Evolutionary conservation across 805 yeast species (phyloP).

Genomic region (Saccharomyces jurei): DNA sequence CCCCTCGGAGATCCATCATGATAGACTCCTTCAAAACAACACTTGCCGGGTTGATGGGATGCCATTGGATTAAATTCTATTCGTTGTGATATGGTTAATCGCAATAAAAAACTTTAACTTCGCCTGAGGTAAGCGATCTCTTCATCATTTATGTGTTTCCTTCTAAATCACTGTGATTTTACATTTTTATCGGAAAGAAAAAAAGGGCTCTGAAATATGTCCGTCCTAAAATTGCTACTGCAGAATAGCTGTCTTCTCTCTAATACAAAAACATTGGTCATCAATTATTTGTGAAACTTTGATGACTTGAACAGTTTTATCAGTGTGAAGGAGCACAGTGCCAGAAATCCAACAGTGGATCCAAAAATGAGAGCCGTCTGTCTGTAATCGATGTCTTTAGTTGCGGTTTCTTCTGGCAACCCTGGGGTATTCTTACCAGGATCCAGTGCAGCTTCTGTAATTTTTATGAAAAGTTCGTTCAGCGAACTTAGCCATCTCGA

Average conservation of each 20-base stretch:
- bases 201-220: background rate
- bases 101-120: background rate
- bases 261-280: background rate
- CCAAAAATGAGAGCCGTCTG: slow-evolving; percentile 53
- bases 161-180: background rate
- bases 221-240: background rate
- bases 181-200: background rate
- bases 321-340: slow-evolving; percentile 56
- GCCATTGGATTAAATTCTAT: slow-evolving; percentile 29
- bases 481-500: slow-evolving; percentile 84
- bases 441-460: slow-evolving; percentile 78
- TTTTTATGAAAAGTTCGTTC: slow-evolving; percentile 73
- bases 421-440: slow-evolving; percentile 79
- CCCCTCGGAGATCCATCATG: slow-evolving; percentile 51
- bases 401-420: slow-evolving; percentile 51
- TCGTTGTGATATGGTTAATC: too few relatives aligned
- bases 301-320: slow-evolving; percentile 35
- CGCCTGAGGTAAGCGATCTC: background rate
- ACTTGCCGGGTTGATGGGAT: slow-evolving; percentile 45
- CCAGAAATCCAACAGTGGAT: slow-evolving; percentile 60
- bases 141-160: background rate
- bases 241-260: background rate
- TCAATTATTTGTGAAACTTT: background rate
- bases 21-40: slow-evolving; percentile 37
- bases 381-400: slow-evolving; percentile 39